Percentiles rank a stretch among this genome's conserved stretches.
Evolutionary conservation across 2,329 filamentous ascomycete genomes (phyloP).

Genomic region (Fusarium clavum): DNA sequence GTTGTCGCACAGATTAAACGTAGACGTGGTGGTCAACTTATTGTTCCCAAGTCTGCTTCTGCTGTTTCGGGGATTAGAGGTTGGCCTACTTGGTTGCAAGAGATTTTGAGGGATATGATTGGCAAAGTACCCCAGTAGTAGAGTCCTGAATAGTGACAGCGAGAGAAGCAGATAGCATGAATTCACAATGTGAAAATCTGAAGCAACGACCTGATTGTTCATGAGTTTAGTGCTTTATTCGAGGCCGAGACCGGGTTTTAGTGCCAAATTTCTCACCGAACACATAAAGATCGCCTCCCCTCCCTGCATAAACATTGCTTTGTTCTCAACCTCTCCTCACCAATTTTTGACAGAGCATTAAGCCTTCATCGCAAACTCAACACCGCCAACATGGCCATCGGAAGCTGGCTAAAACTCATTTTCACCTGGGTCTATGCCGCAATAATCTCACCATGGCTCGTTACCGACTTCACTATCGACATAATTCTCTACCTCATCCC

Average conservation of each 20-base stretch:
- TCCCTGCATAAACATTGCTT: not conserved
- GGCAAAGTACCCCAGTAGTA: too few species aligned
- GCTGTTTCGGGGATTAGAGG: conserved; percentile 52
- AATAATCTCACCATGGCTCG: conserved; percentile 25
- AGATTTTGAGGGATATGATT: conserved; percentile 49
- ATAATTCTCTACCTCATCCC: conserved; percentile 28
- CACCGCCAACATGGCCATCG: not conserved
- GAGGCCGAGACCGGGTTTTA: not conserved
- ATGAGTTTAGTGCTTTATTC: too few species aligned
- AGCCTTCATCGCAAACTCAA: not conserved
- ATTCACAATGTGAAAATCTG: too few species aligned
- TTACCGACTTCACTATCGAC: conserved; percentile 30
- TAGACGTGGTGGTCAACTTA: conserved; percentile 58
- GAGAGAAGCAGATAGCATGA: not conserved
- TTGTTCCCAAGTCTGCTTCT: conserved; percentile 53
- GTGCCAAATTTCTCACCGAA: not conserved
- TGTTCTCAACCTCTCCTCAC: not conserved
- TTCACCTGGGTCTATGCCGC: conserved; percentile 10
- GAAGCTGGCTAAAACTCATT: not conserved
- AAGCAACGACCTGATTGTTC: too few species aligned
- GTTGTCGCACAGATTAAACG: conserved; percentile 60
- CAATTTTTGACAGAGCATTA: not conserved
- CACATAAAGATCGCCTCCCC: not conserved
- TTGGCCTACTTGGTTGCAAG: conserved; percentile 54
- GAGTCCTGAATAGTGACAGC: too few species aligned